phyloP scores from a whole-genome alignment of 495 filamentous ascomycete genomes.

The Aspergillus homomorphus region DNA sequence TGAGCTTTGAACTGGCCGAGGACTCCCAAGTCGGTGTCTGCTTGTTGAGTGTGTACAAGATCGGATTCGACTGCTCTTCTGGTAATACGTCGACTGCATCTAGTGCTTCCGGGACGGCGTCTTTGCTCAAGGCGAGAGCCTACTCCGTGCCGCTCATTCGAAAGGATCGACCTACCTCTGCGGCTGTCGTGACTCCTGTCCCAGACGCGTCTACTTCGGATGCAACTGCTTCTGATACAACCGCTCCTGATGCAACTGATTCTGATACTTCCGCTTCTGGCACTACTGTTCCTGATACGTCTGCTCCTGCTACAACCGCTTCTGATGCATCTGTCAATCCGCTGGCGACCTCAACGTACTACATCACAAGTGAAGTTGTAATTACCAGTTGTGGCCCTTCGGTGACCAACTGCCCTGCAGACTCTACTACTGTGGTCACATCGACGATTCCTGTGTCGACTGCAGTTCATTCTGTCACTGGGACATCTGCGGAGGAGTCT shows the following conservation, averaged over 20 bases:
- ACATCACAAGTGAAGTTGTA: constrained; percentile 54
- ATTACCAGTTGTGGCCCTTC: constrained; percentile 55
- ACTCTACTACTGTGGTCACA: constrained; percentile 50
- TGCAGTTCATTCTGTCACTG: constrained; percentile 42
- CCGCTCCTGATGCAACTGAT: too few species aligned
- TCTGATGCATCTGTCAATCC: constrained; percentile 12
- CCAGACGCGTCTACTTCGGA: constrained; percentile 6
- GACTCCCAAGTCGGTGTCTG: constrained; percentile 53
- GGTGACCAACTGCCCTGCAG: constrained; percentile 58
- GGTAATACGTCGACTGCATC: constrained; percentile 23
- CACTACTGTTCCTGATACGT: constrained; percentile 5
- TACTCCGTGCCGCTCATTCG: constrained; percentile 18
- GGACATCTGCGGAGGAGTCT: neutral
- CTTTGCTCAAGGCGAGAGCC: constrained; percentile 6
- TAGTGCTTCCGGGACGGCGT: constrained; percentile 18
- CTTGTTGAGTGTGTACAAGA: constrained; percentile 68
- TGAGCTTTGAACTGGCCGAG: constrained; percentile 69
- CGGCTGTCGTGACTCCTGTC: constrained; percentile 13
- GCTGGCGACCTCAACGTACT: constrained; percentile 58
- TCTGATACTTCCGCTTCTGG: too few species aligned
- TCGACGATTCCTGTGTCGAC: constrained; percentile 57
- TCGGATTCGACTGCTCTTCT: constrained; percentile 76
- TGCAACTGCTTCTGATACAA: too few species aligned
- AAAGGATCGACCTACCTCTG: constrained; percentile 10
- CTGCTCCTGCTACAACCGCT: too few species aligned